Evolutionary conservation across 1,284 basidiomycete genomes (phyloP), one percentile per base, ranked within the genome.

Genomic region (Neolentinus lepideus): DNA sequence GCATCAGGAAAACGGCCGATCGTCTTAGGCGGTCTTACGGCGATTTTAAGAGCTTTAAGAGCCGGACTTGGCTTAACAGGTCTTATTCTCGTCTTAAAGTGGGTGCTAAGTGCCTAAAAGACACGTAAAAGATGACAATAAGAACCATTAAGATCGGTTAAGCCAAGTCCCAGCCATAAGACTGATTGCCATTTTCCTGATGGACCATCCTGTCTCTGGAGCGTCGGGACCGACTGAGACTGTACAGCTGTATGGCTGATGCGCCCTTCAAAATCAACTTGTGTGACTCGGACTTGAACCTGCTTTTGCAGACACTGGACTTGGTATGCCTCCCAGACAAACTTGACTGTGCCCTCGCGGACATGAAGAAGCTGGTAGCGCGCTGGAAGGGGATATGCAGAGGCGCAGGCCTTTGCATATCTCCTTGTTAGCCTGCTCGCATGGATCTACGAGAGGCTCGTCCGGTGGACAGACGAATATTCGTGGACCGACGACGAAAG

Each of bases 361-460:
- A 61, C 36, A 43, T 64, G 4, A 24, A 60, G 22, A 51, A 58
- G 8, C 62, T 64, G 26, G 56, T 59, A 1, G 38, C 24, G 19
- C 31, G 52, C 25, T 64, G 63, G 63, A 56, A 54, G 36, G 53
- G 71, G 69, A 2, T 73, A 74, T 51, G 56, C 53, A 24, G 35
- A 31, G 2, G 60, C 66, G 53, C 71, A 72, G 50, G 50, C 66
- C 4, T 67, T 85, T 1, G 66, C 76, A 0, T 83, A 84, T 60
- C 83, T 80, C n/a, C 83, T 83, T 2, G 70, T 75, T 14, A 80
- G 76, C 0, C 64, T 85, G 12, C 70, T 85, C 1, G 77, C 76
- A 8, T 85, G 83, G 80, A 77, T 85, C 22, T 83, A 82, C 56
- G 81, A 84, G 59, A 84, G 84, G 58, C 66, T 84, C 0, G 69